These are phyloP conservation scores for Epichloe scottii DNA, from an alignment of 2,329 filamentous ascomycete species.

Conservation along the genomic window DNA sequence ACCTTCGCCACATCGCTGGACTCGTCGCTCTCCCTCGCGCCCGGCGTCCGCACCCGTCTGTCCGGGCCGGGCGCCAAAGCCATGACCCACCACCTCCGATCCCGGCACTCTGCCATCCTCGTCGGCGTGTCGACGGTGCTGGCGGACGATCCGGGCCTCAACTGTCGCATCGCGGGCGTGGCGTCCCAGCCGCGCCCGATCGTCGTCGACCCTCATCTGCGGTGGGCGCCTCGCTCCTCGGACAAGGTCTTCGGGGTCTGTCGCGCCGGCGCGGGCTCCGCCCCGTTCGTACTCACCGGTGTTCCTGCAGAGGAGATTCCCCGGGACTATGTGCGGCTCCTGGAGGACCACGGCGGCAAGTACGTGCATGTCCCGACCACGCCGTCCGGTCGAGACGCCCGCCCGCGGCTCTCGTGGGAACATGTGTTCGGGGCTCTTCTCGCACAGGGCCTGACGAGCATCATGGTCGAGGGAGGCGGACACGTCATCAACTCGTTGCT, in stretches of 20 bases:
- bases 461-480: constrained; percentile 89
- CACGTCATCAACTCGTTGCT: constrained; percentile 72
- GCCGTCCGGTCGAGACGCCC: constrained; percentile 22
- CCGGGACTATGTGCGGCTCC: constrained; percentile 25
- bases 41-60: constrained; percentile 68
- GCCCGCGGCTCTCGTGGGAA: constrained; percentile 47
- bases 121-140: constrained; percentile 75
- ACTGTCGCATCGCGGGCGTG: constrained; percentile 58
- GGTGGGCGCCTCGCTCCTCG: constrained; percentile 51
- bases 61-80: constrained; percentile 76
- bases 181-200: constrained; percentile 67
- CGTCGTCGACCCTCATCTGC: constrained; percentile 64
- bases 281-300: constrained; percentile 58
- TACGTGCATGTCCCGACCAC: constrained; percentile 29
- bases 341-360: constrained; percentile 40
- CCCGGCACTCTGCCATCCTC: constrained; percentile 70
- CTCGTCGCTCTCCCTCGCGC: constrained; percentile 60
- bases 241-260: constrained; percentile 57
- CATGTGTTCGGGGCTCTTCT: constrained; percentile 47
- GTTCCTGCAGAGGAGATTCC: constrained; percentile 29
- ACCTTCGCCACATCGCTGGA: constrained; percentile 91
- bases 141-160: constrained; percentile 75
- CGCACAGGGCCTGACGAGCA: constrained; percentile 51
- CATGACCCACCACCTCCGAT: constrained; percentile 87
- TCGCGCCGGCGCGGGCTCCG: constrained; percentile 51